Evolutionary conservation across 257 asterid genomes (phyloP).

Genomic region (Verbena officinalis): DNA sequence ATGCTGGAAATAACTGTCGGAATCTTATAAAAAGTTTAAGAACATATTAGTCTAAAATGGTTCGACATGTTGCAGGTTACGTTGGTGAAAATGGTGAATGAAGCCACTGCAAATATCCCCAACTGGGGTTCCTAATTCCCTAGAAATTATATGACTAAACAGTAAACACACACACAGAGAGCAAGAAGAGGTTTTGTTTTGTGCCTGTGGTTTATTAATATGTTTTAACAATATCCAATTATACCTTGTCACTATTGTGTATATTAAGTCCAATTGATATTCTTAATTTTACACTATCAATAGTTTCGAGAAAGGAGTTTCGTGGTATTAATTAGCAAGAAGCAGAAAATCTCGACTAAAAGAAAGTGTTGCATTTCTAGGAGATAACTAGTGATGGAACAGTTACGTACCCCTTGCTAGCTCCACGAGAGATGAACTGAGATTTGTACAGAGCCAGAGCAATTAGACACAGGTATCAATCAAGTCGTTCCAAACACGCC

Average conservation of each 20-base stretch:
- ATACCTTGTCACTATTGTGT: no score
- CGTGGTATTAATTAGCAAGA: no score
- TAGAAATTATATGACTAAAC: background rate
- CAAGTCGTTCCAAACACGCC: no score
- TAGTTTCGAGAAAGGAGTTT: no score
- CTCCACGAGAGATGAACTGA: conserved; percentile 54
- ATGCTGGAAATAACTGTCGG: no score
- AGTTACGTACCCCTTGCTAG: conserved; percentile 60
- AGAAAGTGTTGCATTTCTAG: no score
- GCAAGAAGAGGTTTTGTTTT: background rate
- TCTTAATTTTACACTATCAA: no score
- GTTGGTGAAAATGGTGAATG: conserved; percentile 86
- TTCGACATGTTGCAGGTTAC: conserved; percentile 66
- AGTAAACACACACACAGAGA: conserved; percentile 8
- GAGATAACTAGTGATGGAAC: conserved; percentile 3
- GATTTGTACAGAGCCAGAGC: conserved; percentile 76
- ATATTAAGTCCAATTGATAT: no score
- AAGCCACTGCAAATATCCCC: conserved; percentile 80
- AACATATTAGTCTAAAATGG: background rate
- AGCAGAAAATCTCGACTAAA: no score
- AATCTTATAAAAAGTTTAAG: no score
- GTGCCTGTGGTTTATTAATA: conserved; percentile 19
- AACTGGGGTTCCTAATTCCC: conserved; percentile 73
- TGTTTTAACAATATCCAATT: no score
- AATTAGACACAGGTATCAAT: no score